Conservation (phyloP, 192 early-diverging fungal genomes). For the Rhizoclosmatium sp. region DNA sequence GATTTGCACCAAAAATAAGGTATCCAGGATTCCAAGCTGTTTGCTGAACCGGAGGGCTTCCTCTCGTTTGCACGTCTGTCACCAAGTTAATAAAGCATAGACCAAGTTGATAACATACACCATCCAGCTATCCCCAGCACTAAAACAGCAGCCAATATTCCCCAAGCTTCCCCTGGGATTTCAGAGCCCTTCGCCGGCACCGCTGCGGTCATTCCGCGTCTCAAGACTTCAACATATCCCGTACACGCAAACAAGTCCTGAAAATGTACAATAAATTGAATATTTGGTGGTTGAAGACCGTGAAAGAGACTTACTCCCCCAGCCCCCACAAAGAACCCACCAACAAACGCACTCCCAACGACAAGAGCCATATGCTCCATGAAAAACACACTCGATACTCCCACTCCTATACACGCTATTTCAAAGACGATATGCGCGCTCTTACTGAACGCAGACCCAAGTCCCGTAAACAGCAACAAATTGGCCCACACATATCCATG, state of each 20-base stretch:
- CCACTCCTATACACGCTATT: neutral
- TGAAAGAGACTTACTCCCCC: neutral
- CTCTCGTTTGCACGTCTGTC: slow-evolving; percentile 33
- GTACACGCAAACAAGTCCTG: slow-evolving; percentile 37
- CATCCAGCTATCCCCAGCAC: slow-evolving; percentile 36
- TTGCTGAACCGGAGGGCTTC: slow-evolving; percentile 1
- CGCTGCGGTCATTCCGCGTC: neutral
- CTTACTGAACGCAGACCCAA: slow-evolving; percentile 12
- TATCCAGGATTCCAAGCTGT: slow-evolving; percentile 41
- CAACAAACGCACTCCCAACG: slow-evolving; percentile 24
- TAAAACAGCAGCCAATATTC: slow-evolving; percentile 26
- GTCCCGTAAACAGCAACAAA: slow-evolving; percentile 30
- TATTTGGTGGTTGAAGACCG: too few species aligned
- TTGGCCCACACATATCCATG: slow-evolving; percentile 26
- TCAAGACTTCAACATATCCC: slow-evolving; percentile 29
- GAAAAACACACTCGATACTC: slow-evolving; percentile 31
- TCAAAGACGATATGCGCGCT: slow-evolving; percentile 31
- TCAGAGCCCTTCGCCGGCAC: neutral
- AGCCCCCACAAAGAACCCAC: slow-evolving; percentile 30
- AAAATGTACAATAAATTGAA: too few species aligned
- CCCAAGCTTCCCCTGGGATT: slow-evolving; percentile 35
- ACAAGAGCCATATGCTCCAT: slow-evolving; percentile 42
- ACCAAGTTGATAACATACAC: slow-evolving; percentile 23
- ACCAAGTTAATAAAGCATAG: neutral
- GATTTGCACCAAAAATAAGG: slow-evolving; percentile 32